These are phyloP conservation scores for Trichaptum fuscoviolaceum DNA, from an alignment of 768 basidiomycete species.

Conservation along the genomic window DNA sequence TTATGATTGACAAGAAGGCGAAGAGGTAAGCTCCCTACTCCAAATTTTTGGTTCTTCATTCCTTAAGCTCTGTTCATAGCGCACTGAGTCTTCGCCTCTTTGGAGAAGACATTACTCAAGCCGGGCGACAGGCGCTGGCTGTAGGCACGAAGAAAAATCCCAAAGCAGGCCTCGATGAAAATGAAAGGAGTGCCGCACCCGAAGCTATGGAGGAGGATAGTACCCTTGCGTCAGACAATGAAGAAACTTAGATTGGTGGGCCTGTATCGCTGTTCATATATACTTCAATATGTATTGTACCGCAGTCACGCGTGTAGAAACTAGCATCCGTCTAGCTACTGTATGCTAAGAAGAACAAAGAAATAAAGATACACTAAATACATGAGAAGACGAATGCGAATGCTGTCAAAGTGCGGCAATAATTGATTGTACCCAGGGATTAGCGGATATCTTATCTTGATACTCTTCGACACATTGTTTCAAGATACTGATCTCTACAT, in stretches of 20 bases:
- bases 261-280: no score
- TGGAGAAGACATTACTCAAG: conserved; percentile 66
- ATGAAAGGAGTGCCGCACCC: conserved; percentile 4
- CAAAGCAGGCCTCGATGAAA: conserved; percentile 4
- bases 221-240: neutral
- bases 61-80: conserved; percentile 33
- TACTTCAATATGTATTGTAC: no score
- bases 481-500: conserved; percentile 44
- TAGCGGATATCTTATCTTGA: conserved; percentile 65
- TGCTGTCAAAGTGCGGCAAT: conserved; percentile 35
- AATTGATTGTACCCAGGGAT: conserved; percentile 70
- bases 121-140: conserved; percentile 32
- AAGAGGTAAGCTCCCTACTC: conserved; percentile 62
- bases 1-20: conserved; percentile 96
- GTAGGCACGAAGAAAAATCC: conserved; percentile 19
- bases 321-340: no score
- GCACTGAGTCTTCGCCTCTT: conserved; percentile 85
- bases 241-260: neutral
- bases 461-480: conserved; percentile 60
- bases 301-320: no score
- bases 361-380: neutral
- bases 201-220: neutral
- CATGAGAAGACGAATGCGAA: neutral
- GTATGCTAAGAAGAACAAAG: neutral
- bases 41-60: conserved; percentile 1